Evolutionary conservation across 306 rosid genomes (phyloP).

Genomic region (Dalbergia cultrata): DNA sequence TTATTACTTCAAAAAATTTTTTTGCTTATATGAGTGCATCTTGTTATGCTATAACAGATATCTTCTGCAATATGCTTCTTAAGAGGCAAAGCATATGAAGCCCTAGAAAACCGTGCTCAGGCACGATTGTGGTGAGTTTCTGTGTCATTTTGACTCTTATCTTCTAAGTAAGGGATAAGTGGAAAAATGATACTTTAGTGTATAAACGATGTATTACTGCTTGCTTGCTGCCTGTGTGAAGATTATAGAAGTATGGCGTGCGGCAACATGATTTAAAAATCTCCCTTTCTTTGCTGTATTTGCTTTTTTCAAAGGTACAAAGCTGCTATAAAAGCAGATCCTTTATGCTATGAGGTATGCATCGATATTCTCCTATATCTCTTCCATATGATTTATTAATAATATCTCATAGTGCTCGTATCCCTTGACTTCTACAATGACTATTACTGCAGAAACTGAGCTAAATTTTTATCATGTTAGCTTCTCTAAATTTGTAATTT

Average conservation of each 20-base stretch:
- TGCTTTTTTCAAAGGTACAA: slow-evolving; percentile 73
- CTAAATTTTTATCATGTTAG: slow-evolving; percentile 20
- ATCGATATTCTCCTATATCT: slow-evolving; percentile 40
- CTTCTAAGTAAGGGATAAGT: not conserved
- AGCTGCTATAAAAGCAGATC: slow-evolving; percentile 97
- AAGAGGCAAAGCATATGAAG: slow-evolving; percentile 93
- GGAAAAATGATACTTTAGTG: not conserved
- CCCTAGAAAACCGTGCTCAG: slow-evolving; percentile 89
- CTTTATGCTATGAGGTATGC: slow-evolving; percentile 94
- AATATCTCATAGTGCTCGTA: slow-evolving; percentile 10
- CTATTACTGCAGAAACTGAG: not conserved
- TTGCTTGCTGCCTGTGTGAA: slow-evolving; percentile 27
- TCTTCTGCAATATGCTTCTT: slow-evolving; percentile 94
- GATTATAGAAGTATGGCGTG: slow-evolving; percentile 13
- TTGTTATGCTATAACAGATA: slow-evolving; percentile 64
- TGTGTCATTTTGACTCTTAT: not conserved
- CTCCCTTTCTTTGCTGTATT: slow-evolving; percentile 35
- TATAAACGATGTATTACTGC: not conserved
- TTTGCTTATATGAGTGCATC: slow-evolving; percentile 28
- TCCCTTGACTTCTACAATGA: slow-evolving; percentile 5
- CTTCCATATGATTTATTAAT: slow-evolving; percentile 28
- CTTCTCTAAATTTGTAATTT: slow-evolving; percentile 35
- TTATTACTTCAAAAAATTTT: not conserved
- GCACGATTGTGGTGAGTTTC: slow-evolving; percentile 85
- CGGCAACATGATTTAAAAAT: slow-evolving; percentile 35